Base-by-base conservation (phyloP, 176 grass and related monocot genomes). In the Oryza australiensis region DNA sequence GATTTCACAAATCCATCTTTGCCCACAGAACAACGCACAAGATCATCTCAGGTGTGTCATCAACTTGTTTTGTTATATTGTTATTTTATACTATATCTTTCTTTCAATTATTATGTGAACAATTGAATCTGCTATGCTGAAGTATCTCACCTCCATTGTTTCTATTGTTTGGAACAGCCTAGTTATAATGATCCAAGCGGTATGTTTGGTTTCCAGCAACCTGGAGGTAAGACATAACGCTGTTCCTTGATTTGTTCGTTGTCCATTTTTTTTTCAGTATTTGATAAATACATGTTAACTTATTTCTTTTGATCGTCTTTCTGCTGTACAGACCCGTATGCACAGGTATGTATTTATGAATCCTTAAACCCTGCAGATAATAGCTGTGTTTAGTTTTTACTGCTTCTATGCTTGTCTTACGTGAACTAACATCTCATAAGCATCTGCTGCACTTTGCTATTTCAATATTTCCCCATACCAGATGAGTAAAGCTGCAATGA, bases 1-100 rank as follows among this genome's bases (percentile, higher is more conserved):
- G 97, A 99, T 85, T 99, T 95, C 81, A 96, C 97, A 72, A 96
- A 99, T 77, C 93, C 97, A 10, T 89, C 93, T 22, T 91, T 99
- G 70, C 97, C 97, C 51, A 90, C 91, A 32, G 97, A 99, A 87
- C 89, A 99, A 74, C 85, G 91, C 62, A 42, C 83, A 66, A 99
- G 89, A 76, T 43, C 87, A 23, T 86, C 93, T 80, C 93, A 96
- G 85, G 93, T 82, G 13, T 72, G 59, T 78, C 20, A 18, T 71
- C 51, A 48, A 64, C 13, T 64, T 35, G 13, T 30, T 66, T 22
- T 68, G 18, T 45, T 82, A 4, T 46, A 46, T 33, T 81, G 41
- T 43, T 62, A 12, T 80, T 72, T 64, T 57, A 64, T 2, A 14
- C 13, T 82, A 3, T 26, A 22, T 74, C 70, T 73, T 42, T 33